phyloP scores from a whole-genome alignment of 129 eudicot genomes.

The Scalesia atractyloides region DNA sequence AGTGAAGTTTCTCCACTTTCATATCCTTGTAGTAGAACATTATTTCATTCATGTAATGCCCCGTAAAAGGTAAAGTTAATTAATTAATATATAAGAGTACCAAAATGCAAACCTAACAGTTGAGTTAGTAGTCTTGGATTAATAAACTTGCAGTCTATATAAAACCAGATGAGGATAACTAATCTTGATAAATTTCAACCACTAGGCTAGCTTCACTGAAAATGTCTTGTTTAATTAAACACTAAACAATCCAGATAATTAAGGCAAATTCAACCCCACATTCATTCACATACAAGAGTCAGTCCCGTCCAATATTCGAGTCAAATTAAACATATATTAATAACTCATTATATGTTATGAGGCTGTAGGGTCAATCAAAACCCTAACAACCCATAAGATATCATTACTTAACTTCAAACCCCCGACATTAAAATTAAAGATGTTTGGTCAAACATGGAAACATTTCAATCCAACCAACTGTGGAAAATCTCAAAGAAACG shows the following conservation, averaged over 20 bases:
- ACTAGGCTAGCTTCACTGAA: slow-evolving; percentile 18
- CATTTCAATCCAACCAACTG: slow-evolving; percentile 8
- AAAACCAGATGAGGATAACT: slow-evolving; percentile 13
- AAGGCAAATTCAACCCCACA: slow-evolving; percentile 11
- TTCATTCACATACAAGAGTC: slow-evolving; percentile 23
- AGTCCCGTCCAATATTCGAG: slow-evolving; percentile 14
- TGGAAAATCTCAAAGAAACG: slow-evolving; percentile 19
- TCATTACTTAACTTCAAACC: neutral
- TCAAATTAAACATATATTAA: neutral
- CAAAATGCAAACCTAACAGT: neutral
- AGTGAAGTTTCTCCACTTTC: slow-evolving; percentile 14
- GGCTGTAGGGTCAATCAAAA: slow-evolving; percentile 1
- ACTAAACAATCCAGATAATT: slow-evolving; percentile 3
- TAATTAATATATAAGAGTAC: slow-evolving; percentile 1
- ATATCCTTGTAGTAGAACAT: neutral
- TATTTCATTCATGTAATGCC: neutral
- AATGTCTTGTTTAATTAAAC: slow-evolving; percentile 12
- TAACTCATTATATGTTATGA: neutral
- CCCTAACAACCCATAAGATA: slow-evolving; percentile 26
- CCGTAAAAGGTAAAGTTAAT: neutral
- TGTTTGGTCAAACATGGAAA: slow-evolving; percentile 15
- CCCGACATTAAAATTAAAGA: neutral
- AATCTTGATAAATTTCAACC: slow-evolving; percentile 10
- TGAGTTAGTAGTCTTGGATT: neutral
- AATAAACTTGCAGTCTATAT: slow-evolving; percentile 17